Evolutionary conservation across 2,329 filamentous ascomycete genomes (phyloP).

Genomic region (Pyricularia grisea): DNA sequence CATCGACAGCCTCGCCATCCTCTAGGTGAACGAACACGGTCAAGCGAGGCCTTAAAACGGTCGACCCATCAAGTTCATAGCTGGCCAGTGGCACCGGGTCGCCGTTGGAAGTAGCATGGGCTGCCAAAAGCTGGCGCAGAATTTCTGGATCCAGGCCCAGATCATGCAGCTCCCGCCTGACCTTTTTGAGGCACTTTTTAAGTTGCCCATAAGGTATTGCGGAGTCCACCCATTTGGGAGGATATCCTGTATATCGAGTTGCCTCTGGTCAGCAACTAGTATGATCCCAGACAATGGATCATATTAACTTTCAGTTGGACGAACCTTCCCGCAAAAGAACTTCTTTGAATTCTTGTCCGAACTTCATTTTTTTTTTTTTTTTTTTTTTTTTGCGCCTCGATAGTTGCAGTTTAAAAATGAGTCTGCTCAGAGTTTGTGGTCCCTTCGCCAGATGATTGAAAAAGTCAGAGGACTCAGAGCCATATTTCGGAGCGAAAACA

Average conservation of each 20-base stretch:
- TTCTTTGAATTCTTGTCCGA: conserved; percentile 68
- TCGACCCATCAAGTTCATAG: conserved; percentile 42
- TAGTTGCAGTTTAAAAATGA: neutral
- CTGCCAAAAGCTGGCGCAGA: conserved; percentile 52
- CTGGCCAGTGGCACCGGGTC: conserved; percentile 22
- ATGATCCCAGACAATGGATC: neutral
- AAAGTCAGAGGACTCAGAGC: neutral
- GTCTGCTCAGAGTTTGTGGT: neutral
- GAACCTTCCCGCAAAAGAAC: conserved; percentile 53
- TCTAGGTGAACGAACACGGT: conserved; percentile 59
- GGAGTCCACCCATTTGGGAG: conserved; percentile 59
- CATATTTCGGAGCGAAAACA: neutral
- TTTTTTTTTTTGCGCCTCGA: conserved; percentile 29
- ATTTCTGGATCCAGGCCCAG: conserved; percentile 66
- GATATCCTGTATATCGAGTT: conserved; percentile 45
- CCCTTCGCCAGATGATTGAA: neutral
- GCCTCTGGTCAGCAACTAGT: neutral
- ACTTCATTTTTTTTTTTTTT: too few species aligned
- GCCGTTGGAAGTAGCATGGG: conserved; percentile 29
- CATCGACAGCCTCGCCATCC: conserved; percentile 60
- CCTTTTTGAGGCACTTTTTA: conserved; percentile 82
- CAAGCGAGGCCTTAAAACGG: conserved; percentile 53
- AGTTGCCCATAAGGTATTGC: conserved; percentile 78
- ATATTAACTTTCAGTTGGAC: neutral
- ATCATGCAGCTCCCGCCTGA: conserved; percentile 59